Base-by-base conservation (phyloP, 352 stramenopile species). In the Globisporangium paddicum region DNA sequence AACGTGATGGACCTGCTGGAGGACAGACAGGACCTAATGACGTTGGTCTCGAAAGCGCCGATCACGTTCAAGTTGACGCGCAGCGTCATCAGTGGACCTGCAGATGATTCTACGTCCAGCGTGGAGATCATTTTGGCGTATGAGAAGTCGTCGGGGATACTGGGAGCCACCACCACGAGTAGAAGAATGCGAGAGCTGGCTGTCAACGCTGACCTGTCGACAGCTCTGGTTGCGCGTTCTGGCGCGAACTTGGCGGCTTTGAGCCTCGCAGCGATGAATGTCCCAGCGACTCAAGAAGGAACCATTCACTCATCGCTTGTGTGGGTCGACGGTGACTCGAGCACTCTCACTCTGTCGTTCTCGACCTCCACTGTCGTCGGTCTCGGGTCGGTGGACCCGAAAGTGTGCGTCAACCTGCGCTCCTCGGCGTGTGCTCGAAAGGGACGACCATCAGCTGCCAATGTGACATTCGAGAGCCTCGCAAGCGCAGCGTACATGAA, bases 311-410 rank as follows among this genome's bases (percentile, higher is more conserved):
- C 83, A 14, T 93, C 83, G 28, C 63, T 93, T 28, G 21, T 93
- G 3, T 93, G 83, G 83, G 70, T 93, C 26, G 79, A 91, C 56
- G 68, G 79, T 34, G 73, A 92, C 57, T 79, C 75, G 5, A 68
- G 78, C 19, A 73, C 82, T 23, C 63, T 85, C 26, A 85, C 84
- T 52, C n/a, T 93, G 19, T 93, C 83, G 11, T 90, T 93, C 55
- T 77, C 79, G 23, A 90, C 82, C 9, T 86, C 83, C 4, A 87
- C 81, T 2, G 82, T 91, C 47, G 74, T 93, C 41, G 75, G 79
- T 23, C 67, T 68, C 23, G 72, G 77, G 30, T 89, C 78, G 16
- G 63, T 79, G 23, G 73, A 87, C 50, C 81, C 81, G 1, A 79
- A 82, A 59, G 77, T 93, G 3, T 93, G 83, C 41, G 68, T 89